Evolutionary conservation across 148 eudicot species (phyloP).

Genomic region (Fagopyrum homotropicum): DNA sequence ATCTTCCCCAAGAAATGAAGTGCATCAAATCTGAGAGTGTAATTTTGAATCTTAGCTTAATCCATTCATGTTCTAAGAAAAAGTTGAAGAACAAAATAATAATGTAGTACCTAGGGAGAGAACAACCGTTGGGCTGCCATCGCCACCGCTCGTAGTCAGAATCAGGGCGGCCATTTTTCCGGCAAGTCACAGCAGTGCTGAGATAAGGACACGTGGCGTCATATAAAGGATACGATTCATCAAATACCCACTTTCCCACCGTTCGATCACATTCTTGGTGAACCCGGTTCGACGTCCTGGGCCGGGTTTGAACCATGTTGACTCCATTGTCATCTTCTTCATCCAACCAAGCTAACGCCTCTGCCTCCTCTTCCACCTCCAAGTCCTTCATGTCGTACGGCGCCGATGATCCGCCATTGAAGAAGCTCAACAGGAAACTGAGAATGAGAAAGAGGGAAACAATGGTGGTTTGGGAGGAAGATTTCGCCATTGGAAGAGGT

Average conservation of each 20-base stretch:
- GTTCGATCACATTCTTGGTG: constrained; percentile 41
- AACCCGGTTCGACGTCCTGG: constrained; percentile 17
- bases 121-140: constrained; percentile 71
- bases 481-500: not conserved
- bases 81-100: too few relatives aligned
- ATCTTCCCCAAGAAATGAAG: constrained; percentile 65
- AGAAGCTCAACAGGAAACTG: constrained; percentile 20
- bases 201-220: constrained; percentile 70
- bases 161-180: constrained; percentile 77
- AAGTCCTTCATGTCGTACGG: constrained; percentile 14
- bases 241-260: constrained; percentile 72
- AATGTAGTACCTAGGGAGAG: constrained; percentile 54
- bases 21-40: constrained; percentile 57
- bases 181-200: constrained; percentile 53
- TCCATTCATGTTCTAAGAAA: not conserved
- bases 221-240: constrained; percentile 70
- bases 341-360: constrained; percentile 28
- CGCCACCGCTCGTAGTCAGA: constrained; percentile 71
- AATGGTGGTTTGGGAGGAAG: not conserved
- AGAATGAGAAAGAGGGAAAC: constrained; percentile 15
- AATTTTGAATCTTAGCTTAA: not conserved
- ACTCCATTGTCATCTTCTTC: constrained; percentile 38
- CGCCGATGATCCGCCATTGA: constrained; percentile 14
- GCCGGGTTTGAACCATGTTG: constrained; percentile 29
- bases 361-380: constrained; percentile 25